Evolutionary conservation across 2,329 filamentous ascomycete genomes (phyloP), one percentile per base, ranked within the genome.

Genomic region (Colletotrichum sp.): DNA sequence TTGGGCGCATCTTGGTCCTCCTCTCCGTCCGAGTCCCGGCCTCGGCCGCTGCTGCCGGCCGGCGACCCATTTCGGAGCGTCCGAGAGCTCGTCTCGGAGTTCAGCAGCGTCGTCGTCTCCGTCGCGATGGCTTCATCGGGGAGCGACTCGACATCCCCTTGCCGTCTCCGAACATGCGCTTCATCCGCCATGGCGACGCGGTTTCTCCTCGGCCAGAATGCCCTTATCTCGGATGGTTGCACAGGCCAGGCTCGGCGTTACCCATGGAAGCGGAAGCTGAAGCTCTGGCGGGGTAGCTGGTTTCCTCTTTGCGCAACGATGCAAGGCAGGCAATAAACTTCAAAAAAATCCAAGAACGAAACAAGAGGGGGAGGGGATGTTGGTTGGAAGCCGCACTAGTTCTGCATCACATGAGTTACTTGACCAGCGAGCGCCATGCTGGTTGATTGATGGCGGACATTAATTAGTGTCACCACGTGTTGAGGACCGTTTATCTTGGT

Each of bases 61-160:
- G 70, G 39, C 30, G 74, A 74, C 15, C 56, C 74, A 32, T 77
- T 18, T 15, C 61, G 67, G 66, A 74, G 66, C 52, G 74, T 71
- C 22, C 28, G 65, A 48, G 74, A 74, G 39, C 74, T 76, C 9
- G 74, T 71, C 66, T 76, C 66, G 55, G 77, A 71, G 28, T 76
- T 66, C 68, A 78, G 30, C 16, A 78, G 75, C 12, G 75, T 48
- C 30, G 77, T 77, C 27, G 77, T 77, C 66, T 78, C 77, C 28
- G 72, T 76, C 28, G 74, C 32, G 52, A 67, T 62, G 64, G 39
- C 48, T 16, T 71, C 72, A 13, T 74, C 76, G 32, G 27, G 48
- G 18, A 66, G 32, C 8, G 58, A 32, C 30, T 55, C 62, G 52
- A 32, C 15, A 10, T 61, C 66, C 25, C 12, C 64, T 6, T 66